Conservation (phyloP, 208 protist genomes). For the Wallacemonas sp. region DNA sequence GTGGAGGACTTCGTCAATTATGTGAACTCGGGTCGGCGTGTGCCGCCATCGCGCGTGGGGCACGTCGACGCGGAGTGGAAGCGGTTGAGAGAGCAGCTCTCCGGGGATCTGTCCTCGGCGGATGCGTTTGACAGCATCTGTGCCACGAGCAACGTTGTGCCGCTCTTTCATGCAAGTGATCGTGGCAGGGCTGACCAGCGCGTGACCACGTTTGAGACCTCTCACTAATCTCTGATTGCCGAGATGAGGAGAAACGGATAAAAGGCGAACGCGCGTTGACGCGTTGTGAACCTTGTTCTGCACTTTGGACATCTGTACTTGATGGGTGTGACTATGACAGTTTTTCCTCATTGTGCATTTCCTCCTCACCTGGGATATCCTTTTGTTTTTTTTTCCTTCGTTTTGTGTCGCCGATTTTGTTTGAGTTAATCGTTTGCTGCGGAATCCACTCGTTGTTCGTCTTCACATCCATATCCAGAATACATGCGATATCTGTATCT, state of each 20-base stretch:
- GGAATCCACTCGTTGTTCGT: too few relatives aligned
- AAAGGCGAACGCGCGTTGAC: too few relatives aligned
- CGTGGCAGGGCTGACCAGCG: slow-evolving; percentile 36
- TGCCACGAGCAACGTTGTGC: slow-evolving; percentile 43
- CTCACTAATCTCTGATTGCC: too few relatives aligned
- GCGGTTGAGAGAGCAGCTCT: slow-evolving; percentile 52
- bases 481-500: too few relatives aligned
- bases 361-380: too few relatives aligned
- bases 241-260: too few relatives aligned
- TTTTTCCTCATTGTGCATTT: too few relatives aligned
- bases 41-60: slow-evolving; percentile 34
- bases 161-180: slow-evolving; percentile 39
- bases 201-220: slow-evolving; percentile 49
- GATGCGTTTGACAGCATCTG: slow-evolving; percentile 40
- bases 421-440: too few relatives aligned
- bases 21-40: slow-evolving; percentile 84
- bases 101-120: slow-evolving; percentile 39
- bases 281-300: too few relatives aligned
- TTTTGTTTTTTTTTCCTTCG: slow-evolving; percentile 10
- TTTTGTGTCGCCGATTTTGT: neutral
- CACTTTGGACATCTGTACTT: too few relatives aligned
- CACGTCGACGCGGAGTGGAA: slow-evolving; percentile 63
- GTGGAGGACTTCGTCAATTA: slow-evolving; percentile 92
- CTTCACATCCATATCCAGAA: too few relatives aligned
- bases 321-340: too few relatives aligned